Evolutionary conservation across 495 filamentous ascomycete species (phyloP).

Genomic region (Penicillium bialowiezense): DNA sequence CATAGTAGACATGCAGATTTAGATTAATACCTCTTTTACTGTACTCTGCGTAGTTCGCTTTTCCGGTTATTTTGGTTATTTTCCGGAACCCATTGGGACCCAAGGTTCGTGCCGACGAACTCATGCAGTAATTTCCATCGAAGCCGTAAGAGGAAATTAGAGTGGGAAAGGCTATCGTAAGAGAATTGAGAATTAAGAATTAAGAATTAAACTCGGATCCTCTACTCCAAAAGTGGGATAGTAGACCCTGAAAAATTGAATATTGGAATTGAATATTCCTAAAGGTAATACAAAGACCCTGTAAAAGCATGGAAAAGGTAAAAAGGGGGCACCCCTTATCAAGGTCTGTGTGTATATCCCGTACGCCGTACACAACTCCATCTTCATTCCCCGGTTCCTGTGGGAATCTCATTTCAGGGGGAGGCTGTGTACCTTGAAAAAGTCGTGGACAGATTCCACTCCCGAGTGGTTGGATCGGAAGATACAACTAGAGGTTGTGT

Average conservation of each 20-base stretch:
- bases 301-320: neutral
- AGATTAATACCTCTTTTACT: too few relatives aligned
- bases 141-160: too few relatives aligned
- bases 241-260: conserved; percentile 23
- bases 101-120: neutral
- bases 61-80: too few relatives aligned
- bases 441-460: conserved; percentile 9
- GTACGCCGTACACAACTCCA: conserved; percentile 2
- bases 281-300: neutral
- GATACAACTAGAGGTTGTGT: neutral
- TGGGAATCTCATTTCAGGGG: conserved; percentile 23
- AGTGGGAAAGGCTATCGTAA: neutral
- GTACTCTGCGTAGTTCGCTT: too few relatives aligned
- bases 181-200: conserved; percentile 5
- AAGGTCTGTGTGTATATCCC: conserved; percentile 18
- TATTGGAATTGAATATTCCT: neutral
- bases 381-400: conserved; percentile 19
- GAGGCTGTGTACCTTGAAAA: conserved; percentile 26
- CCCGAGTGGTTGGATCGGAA: neutral
- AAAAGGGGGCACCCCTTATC: conserved; percentile 4
- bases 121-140: too few relatives aligned
- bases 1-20: neutral
- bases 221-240: conserved; percentile 10
- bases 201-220: conserved; percentile 14
- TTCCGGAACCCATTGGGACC: too few relatives aligned